Base-by-base conservation (phyloP, 2,329 filamentous ascomycete species). In the Neoscytalidium dimidiatum region DNA sequence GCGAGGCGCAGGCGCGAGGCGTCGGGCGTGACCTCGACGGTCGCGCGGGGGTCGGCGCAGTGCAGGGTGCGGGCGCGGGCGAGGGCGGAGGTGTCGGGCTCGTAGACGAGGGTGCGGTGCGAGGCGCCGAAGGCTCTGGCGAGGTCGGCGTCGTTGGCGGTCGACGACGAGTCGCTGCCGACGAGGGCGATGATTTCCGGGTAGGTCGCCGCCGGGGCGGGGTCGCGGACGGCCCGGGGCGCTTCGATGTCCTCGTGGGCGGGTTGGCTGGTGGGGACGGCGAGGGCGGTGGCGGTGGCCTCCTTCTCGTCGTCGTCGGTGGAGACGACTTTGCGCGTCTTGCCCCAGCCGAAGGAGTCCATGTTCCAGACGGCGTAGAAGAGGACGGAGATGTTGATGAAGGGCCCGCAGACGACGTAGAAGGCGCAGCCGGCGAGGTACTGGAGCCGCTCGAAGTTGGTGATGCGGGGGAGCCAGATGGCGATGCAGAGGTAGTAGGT, bases 321-420 rank as follows among this genome's bases (percentile, higher is more conserved):
- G 31, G 65, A 68, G 33, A 68, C 19, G n/a, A 68, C 65, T 19
- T 66, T 63, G 21, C 67, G 63, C 4, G 80, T 82, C 72, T 82
- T 82, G 17, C 80, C 80, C 80, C 80, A 82, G 64, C 78, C 79
- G 71, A 82, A 82, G 68, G 80, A 78, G 64, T 82, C 80, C 5
- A 80, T 77, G 60, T 81, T 71, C 49, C 78, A 70, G 19, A 82
- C 71, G 0, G 80, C 80, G 65, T 81, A 82, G 1, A 76, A 67
- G 13, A 82, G 66, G 33, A 82, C 76, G 43, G 80, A 71, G 28
- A 82, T 77, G 69, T 82, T 82, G 68, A 82, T 73, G 51, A 82
- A 78, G 0, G 80, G 80, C 1, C 74, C 73, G 29, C 67, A 67
- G 14, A 73, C 62, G 17, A 70, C 64, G 62, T 72, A 73, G 17